phyloP scores from a whole-genome alignment of 179 eudicot genomes.

The Pouteria campechiana region DNA sequence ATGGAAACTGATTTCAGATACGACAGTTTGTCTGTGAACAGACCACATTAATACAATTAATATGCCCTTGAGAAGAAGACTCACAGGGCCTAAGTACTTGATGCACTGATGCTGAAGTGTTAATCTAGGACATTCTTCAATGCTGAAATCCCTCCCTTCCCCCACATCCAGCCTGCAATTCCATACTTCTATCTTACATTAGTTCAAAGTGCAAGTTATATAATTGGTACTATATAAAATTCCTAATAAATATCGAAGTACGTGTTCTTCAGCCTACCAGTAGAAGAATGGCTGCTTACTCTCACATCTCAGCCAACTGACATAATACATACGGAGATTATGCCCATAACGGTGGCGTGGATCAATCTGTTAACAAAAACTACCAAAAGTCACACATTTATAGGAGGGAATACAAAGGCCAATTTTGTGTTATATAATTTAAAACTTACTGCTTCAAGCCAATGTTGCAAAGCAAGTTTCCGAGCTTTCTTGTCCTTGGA shows the following conservation, averaged over 20 bases:
- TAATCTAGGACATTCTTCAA: conserved; percentile 55
- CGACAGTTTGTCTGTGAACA: too few species aligned
- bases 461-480: conserved; percentile 91
- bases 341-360: conserved; percentile 97
- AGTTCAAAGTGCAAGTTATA: too few species aligned
- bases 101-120: conserved; percentile 92
- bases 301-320: conserved; percentile 68
- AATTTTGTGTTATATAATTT: neutral
- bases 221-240: neutral
- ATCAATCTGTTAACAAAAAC: conserved; percentile 50
- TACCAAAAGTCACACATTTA: neutral
- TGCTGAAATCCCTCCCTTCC: conserved; percentile 78
- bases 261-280: conserved; percentile 34
- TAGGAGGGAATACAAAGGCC: neutral
- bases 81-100: conserved; percentile 87
- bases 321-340: conserved; percentile 79
- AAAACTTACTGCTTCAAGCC: conserved; percentile 89
- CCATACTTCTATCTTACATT: neutral
- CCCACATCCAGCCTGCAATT: conserved; percentile 81
- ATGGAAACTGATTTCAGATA: too few species aligned
- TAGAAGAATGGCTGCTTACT: conserved; percentile 94
- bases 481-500: conserved; percentile 75
- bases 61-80: conserved; percentile 6
- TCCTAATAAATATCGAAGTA: neutral
- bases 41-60: neutral